Conservation (phyloP, 257 asterid species). For the Nicotiana knightiana region DNA sequence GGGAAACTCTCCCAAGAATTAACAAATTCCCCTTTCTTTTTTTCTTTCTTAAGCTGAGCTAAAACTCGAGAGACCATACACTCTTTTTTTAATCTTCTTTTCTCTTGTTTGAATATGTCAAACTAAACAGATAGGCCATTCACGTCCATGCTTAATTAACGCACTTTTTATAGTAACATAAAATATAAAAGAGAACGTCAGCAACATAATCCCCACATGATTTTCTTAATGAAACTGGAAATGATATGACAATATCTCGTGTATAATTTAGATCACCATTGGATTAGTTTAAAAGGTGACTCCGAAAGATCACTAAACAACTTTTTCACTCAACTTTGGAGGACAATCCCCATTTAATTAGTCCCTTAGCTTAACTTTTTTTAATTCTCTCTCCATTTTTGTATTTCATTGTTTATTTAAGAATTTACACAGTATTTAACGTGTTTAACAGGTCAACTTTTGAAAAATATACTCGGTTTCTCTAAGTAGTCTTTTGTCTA, state of each 20-base stretch:
- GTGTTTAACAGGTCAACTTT: slow-evolving; percentile 1
- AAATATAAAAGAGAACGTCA: not conserved
- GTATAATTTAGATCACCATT: not conserved
- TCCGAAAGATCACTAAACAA: not conserved
- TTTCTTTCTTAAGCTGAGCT: no score
- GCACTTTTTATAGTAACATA: not conserved
- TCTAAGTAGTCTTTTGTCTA: not conserved
- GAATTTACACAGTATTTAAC: not conserved
- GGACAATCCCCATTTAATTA: not conserved
- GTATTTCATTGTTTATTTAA: not conserved
- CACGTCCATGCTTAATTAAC: not conserved
- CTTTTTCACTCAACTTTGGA: not conserved
- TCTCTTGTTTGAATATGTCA: not conserved
- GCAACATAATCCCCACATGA: not conserved
- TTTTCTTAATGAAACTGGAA: not conserved
- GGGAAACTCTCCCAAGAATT: not conserved
- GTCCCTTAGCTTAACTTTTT: not conserved
- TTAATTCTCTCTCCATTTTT: not conserved
- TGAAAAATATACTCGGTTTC: not conserved
- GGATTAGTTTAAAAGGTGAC: slow-evolving; percentile 10
- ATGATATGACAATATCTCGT: not conserved
- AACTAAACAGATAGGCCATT: not conserved
- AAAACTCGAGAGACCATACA: no score
- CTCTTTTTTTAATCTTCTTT: not conserved
- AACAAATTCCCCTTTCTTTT: not conserved